Base-by-base conservation (phyloP, 2,329 filamentous ascomycete species). In the Penicillium sclerotigenum region DNA sequence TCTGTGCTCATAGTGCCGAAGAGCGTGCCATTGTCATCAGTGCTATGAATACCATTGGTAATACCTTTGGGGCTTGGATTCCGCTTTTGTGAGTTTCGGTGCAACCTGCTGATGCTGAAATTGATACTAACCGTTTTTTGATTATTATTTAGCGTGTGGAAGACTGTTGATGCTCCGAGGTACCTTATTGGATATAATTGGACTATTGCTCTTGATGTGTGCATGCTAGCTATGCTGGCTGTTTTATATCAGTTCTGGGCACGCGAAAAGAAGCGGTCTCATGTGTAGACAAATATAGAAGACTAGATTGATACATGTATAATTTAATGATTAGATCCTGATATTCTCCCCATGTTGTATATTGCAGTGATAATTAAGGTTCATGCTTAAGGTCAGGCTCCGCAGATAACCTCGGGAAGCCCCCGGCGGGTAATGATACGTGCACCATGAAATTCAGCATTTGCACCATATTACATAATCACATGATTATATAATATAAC, bases 1-100 rank as follows among this genome's bases (percentile, higher is more conserved):
- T 66, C 13, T 65, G 64, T 64, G 41, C 73, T 51, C 26, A 74
- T 68, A 73, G 73, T 68, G 66, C 64, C 0, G 64, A 66, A 54
- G 64, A 66, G 43, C 56, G 64, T 22, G 63, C 63, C 7, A 38
- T 65, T 26, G 63, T 65, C 10, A 63, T 65, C 34, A 65, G 63
- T 58, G 56, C 63, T 0, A 63, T 64, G 61, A 66, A 66, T 34
- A 75, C 72, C 0, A 54, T 75, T 18, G 72, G 72, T 1, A 68
- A 68, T 62, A 63, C 66, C 1, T 68, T 68, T 57, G 67, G 66
- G 26, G 61, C 67, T 41, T 69, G 66, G 65, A 54, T 68, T 36
- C 67, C 65, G 16, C 57, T 66, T 36, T 67, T 65, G 63, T 64
- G 48, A 57, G 63, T 57, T 2, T 6, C 38, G 28, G n/a, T 18